phyloP scores from a whole-genome alignment of 2,329 filamentous ascomycete species.

The Ustulina deusta region DNA sequence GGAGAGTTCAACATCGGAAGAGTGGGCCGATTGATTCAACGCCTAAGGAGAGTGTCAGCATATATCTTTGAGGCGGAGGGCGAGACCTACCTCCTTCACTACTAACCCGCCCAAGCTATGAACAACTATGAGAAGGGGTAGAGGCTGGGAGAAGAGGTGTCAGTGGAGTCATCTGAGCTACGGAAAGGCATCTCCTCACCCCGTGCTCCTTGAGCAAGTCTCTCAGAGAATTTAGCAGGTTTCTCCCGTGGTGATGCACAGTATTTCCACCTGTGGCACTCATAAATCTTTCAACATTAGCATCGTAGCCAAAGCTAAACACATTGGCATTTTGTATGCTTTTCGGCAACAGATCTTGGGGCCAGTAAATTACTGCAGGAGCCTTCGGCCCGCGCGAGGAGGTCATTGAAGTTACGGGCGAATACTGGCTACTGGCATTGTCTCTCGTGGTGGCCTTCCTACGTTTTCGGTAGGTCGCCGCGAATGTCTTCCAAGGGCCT shows the following conservation, averaged over 20 bases:
- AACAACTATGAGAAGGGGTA: slow-evolving; percentile 9
- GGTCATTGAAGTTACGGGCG: not conserved
- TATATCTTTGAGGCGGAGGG: not conserved
- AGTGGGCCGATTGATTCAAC: not conserved
- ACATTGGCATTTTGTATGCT: not conserved
- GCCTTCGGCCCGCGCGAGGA: not conserved
- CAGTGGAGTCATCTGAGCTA: not conserved
- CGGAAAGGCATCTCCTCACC: not conserved
- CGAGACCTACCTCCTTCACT: slow-evolving; percentile 7
- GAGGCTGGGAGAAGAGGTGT: not conserved
- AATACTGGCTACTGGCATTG: not conserved
- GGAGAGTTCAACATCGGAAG: not conserved
- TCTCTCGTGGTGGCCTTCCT: not conserved
- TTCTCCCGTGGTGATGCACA: not conserved
- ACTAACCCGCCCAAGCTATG: slow-evolving; percentile 14
- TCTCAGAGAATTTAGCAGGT: not conserved
- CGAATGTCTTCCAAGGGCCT: slow-evolving; percentile 10
- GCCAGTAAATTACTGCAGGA: not conserved
- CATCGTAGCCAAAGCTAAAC: slow-evolving; percentile 1
- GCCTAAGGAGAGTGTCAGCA: not conserved
- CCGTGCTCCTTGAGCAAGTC: not conserved
- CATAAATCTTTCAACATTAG: not conserved
- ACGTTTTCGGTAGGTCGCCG: not conserved
- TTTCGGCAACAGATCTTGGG: not conserved
- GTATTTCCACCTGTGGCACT: not conserved